Percentiles rank a stretch among this genome's conserved stretches.
Evolutionary conservation across 2,329 filamentous ascomycete genomes (phyloP).

Genomic region (Aspergillus sp.): DNA sequence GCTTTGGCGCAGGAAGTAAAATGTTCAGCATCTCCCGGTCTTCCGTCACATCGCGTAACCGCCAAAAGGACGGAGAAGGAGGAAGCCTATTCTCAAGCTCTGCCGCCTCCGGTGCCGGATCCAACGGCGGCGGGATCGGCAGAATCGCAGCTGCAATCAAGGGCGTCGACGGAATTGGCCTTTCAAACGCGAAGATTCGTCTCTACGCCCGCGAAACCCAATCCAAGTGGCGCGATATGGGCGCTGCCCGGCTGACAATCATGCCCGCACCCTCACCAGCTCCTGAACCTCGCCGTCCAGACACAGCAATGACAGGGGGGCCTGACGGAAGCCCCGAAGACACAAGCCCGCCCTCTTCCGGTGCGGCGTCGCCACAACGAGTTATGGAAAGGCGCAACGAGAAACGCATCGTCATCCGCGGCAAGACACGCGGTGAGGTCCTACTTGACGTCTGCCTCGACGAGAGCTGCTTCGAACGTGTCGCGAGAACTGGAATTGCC

Average conservation of each 20-base stretch:
- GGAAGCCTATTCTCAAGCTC: conserved; percentile 61
- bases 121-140: conserved; percentile 59
- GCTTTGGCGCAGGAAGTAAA: conserved; percentile 70
- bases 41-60: conserved; percentile 61
- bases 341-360: conserved; percentile 24
- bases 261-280: conserved; percentile 54
- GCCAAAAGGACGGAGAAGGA: conserved; percentile 42
- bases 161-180: conserved; percentile 62
- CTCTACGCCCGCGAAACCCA: conserved; percentile 75
- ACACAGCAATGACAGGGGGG: conserved; percentile 36
- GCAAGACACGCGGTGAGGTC: conserved; percentile 64
- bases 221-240: conserved; percentile 88
- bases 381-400: conserved; percentile 75
- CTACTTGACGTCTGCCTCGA: conserved; percentile 82
- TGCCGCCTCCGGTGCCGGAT: conserved; percentile 46
- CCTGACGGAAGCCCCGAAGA: conserved; percentile 12
- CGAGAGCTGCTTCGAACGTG: conserved; percentile 78
- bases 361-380: conserved; percentile 38
- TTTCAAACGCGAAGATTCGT: conserved; percentile 74
- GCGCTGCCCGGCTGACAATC: conserved; percentile 79
- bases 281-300: conserved; percentile 30
- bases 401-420: conserved; percentile 80
- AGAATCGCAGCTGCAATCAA: conserved; percentile 48
- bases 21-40: conserved; percentile 82
- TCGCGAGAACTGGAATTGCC: conserved; percentile 83